These are phyloP conservation scores for Venturiaceae sp. DNA, from an alignment of 2,329 filamentous ascomycete species.

Conservation along the genomic window DNA sequence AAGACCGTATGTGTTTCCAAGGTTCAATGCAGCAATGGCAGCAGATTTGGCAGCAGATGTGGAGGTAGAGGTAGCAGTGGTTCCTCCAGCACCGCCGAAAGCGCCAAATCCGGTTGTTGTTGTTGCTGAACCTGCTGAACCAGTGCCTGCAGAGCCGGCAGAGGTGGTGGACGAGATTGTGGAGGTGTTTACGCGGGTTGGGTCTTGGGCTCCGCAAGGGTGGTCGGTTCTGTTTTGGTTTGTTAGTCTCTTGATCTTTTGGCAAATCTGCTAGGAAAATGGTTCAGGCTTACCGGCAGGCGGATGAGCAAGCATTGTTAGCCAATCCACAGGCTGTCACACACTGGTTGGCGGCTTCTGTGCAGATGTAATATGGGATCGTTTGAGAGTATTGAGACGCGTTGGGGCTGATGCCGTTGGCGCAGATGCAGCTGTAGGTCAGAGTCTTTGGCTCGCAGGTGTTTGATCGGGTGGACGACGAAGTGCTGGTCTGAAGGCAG, in stretches of 20 bases:
- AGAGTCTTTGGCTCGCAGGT: conserved; percentile 55
- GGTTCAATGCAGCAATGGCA: neutral
- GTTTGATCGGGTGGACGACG: conserved; percentile 46
- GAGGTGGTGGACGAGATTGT: conserved; percentile 35
- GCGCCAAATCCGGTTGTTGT: neutral
- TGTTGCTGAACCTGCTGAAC: neutral
- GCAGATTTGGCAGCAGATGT: neutral
- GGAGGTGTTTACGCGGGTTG: conserved; percentile 49
- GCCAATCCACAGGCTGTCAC: conserved; percentile 43
- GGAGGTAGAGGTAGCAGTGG: neutral
- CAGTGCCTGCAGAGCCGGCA: conserved; percentile 11
- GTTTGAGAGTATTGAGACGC: conserved; percentile 69
- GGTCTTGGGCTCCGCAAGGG: conserved; percentile 62
- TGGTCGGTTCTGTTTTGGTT: conserved; percentile 38
- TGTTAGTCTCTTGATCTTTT: neutral
- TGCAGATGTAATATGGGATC: conserved; percentile 68
- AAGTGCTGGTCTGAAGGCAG: conserved; percentile 51
- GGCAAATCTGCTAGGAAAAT: no score
- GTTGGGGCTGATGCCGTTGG: conserved; percentile 57
- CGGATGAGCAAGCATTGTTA: conserved; percentile 48
- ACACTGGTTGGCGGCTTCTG: conserved; percentile 61
- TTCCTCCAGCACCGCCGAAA: conserved; percentile 5
- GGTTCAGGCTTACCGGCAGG: conserved; percentile 38
- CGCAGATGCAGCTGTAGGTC: conserved; percentile 64
- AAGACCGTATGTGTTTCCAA: conserved; percentile 8